Conservation (phyloP, 129 eudicot species). For the Helianthus annuus region DNA sequence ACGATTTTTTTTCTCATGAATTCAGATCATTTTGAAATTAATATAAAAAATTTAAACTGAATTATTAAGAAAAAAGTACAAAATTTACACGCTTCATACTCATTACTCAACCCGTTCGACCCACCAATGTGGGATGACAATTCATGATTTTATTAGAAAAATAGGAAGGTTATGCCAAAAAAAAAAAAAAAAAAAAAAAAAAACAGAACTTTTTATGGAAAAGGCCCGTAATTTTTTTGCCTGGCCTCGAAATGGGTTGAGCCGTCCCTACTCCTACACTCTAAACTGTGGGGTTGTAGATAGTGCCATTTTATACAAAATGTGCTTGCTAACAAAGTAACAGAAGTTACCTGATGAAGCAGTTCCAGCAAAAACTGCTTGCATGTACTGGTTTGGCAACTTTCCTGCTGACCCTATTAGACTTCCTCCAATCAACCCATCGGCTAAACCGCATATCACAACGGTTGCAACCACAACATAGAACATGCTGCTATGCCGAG, state of each 20-base stretch:
- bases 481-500: conserved; percentile 26
- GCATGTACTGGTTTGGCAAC: conserved; percentile 84
- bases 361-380: conserved; percentile 88
- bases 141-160: too few species aligned
- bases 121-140: too few species aligned
- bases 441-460: conserved; percentile 61
- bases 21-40: not conserved
- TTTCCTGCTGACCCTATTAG: conserved; percentile 74
- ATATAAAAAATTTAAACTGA: too few species aligned
- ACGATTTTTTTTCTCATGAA: not conserved
- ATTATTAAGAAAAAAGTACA: too few species aligned
- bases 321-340: not conserved
- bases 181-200: too few species aligned
- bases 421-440: conserved; percentile 74
- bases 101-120: not conserved
- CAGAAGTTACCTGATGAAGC: conserved; percentile 71
- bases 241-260: too few species aligned
- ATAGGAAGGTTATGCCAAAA: too few species aligned
- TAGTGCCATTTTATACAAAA: not conserved
- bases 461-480: conserved; percentile 48
- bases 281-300: too few species aligned
- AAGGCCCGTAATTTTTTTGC: too few species aligned
- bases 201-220: too few species aligned
- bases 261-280: too few species aligned
- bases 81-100: not conserved